A percentile compares a stretch with the other conserved stretches of the same genome.
phyloP scores from a whole-genome alignment of 768 basidiomycete genomes.

The Cyathus striatus region DNA sequence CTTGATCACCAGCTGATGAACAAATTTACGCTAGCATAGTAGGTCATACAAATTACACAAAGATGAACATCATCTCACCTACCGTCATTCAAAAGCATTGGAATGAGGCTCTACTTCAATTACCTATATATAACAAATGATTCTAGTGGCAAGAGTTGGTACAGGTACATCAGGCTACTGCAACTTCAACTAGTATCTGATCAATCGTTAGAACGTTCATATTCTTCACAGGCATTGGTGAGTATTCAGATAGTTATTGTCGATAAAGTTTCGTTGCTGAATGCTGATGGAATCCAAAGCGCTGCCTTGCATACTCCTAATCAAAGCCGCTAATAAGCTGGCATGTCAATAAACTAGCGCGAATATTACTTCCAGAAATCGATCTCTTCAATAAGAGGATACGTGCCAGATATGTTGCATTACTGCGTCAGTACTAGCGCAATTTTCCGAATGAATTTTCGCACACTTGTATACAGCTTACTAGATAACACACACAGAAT shows the following conservation, averaged over 20 bases:
- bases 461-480: no score
- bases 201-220: constrained; percentile 1
- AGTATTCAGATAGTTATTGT: neutral
- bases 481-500: no score
- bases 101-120: constrained; percentile 13
- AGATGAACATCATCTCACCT: neutral
- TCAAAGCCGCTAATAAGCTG: constrained; percentile 4
- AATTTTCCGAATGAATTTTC: no score
- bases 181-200: neutral
- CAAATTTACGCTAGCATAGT: constrained; percentile 23
- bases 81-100: constrained; percentile 1
- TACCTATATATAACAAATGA: constrained; percentile 17
- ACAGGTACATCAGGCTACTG: neutral
- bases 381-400: no score
- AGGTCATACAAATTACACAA: neutral
- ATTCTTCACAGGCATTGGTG: neutral
- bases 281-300: neutral
- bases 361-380: no score
- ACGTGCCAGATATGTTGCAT: no score
- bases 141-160: constrained; percentile 3
- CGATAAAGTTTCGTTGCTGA: neutral
- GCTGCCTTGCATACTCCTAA: constrained; percentile 1
- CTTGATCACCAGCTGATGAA: constrained; percentile 24
- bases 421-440: no score
- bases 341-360: neutral